phyloP scores from a whole-genome alignment of 1,284 basidiomycete species.

The Coniferiporia sulphurascens region DNA sequence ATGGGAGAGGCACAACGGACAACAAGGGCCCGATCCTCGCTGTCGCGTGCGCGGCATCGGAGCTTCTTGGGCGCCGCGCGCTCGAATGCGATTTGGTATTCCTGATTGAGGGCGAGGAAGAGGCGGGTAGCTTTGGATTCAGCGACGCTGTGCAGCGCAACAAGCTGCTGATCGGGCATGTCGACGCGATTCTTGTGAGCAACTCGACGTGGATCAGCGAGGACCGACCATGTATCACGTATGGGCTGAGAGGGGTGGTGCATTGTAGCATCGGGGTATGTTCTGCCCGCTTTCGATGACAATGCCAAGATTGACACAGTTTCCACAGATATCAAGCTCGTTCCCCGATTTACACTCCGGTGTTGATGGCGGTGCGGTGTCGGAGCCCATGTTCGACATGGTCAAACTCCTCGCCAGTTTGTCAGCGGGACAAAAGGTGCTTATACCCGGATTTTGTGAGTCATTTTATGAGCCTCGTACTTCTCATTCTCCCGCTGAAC shows the following conservation, averaged over 20 bases:
- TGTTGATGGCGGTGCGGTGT: slow-evolving; percentile 84
- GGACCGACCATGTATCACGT: slow-evolving; percentile 91
- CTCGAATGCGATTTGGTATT: slow-evolving; percentile 88
- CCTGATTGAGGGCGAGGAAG: slow-evolving; percentile 95
- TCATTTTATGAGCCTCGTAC: slow-evolving; percentile 16
- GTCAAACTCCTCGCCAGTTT: slow-evolving; percentile 76
- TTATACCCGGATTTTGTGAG: slow-evolving; percentile 84
- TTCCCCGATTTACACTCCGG: slow-evolving; percentile 85
- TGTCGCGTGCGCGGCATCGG: slow-evolving; percentile 83
- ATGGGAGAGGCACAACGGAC: slow-evolving; percentile 89
- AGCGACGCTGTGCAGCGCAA: slow-evolving; percentile 67
- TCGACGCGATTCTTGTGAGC: slow-evolving; percentile 85
- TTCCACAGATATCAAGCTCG: slow-evolving; percentile 53
- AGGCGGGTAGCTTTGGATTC: slow-evolving; percentile 87
- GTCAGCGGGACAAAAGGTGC: slow-evolving; percentile 55
- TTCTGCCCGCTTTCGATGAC: slow-evolving; percentile 14
- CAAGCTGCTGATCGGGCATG: slow-evolving; percentile 76
- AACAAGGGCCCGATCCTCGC: slow-evolving; percentile 95
- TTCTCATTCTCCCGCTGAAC: slow-evolving; percentile 4
- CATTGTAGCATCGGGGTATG: slow-evolving; percentile 71
- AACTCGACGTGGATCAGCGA: slow-evolving; percentile 98
- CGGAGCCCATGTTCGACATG: slow-evolving; percentile 93
- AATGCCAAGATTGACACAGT: background rate
- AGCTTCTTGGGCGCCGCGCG: slow-evolving; percentile 66
- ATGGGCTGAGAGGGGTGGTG: slow-evolving; percentile 91